Evolutionary conservation across 371 early-diverging fungal species (phyloP), one percentile per base, ranked within the genome.

Genomic region (Coemansia sp.): DNA sequence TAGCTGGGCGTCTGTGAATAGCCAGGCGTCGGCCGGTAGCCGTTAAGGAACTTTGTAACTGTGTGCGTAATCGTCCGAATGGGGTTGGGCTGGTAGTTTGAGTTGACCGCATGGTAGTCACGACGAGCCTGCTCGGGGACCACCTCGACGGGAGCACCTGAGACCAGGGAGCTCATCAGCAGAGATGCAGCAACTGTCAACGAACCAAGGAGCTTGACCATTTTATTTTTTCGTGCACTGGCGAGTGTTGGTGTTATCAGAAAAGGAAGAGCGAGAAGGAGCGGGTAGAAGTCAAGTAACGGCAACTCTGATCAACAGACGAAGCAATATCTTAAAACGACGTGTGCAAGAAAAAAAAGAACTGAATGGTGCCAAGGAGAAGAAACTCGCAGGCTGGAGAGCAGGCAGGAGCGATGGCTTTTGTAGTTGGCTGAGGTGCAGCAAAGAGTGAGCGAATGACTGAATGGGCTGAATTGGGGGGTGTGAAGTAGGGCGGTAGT

Each of bases 41-140:
- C 27, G 26, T 34, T 4, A 13, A 42, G 34, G 8, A 8, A 34
- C 50, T 61, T 61, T 48, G 63, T 24, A 29, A 39, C 26, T 10
- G 60, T 67, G 53, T 27, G 40, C 18, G 24, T 59, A 40, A 48
- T 50, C 68, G 18, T 63, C 53, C 59, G 58, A n/a, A 71, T 55
- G 5, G 63, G 60, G 29, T 54, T 52, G 7, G 68, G 61, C 59
- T 31, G 42, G 26, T 71, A 71, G 51, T 60, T 37, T 50, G 55
- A 29, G 67, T 63, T 67, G 50, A 64, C 61, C 61, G 57, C 61
- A 37, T 67, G 18, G 40, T 60, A 59, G 64, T 72, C 60, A 56
- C 72, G 72, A n/a, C 72, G 72, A 55, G 68, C 64, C 68, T 63
- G 68, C 59, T 58, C 53, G 60, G 42, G 63, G 14, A 24, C 68